These are phyloP conservation scores for Penicillium goetzii DNA, from an alignment of 495 filamentous ascomycete species.

Conservation along the genomic window DNA sequence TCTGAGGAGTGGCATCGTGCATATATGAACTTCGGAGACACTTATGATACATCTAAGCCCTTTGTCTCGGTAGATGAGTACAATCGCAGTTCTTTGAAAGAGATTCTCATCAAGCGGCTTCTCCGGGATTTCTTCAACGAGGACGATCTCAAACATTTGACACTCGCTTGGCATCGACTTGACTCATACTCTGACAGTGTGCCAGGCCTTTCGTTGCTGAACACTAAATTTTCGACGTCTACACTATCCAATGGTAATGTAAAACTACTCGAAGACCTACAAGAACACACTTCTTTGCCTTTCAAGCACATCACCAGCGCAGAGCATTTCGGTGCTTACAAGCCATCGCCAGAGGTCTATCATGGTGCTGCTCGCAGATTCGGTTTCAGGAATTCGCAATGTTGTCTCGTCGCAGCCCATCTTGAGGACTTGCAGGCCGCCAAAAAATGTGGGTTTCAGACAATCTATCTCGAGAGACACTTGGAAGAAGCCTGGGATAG, in stretches of 20 bases:
- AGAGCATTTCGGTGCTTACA: conserved; percentile 69
- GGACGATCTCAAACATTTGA: conserved; percentile 20
- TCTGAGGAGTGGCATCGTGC: conserved; percentile 23
- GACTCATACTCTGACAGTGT: conserved; percentile 26
- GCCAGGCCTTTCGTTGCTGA: conserved; percentile 42
- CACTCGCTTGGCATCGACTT: conserved; percentile 29
- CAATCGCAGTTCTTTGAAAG: conserved; percentile 24
- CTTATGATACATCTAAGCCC: conserved; percentile 23
- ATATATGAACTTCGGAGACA: conserved; percentile 30
- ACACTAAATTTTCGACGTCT: conserved; percentile 52
- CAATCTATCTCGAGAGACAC: conserved; percentile 68
- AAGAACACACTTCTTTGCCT: conserved; percentile 52
- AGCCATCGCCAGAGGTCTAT: conserved; percentile 66
- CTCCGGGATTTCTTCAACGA: conserved; percentile 23
- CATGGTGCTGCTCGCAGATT: conserved; percentile 60
- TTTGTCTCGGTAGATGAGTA: conserved; percentile 30
- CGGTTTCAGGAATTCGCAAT: conserved; percentile 55
- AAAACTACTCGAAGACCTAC: conserved; percentile 63
- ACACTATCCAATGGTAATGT: conserved; percentile 74
- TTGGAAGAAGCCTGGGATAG: conserved; percentile 61
- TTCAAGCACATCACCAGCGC: conserved; percentile 62
- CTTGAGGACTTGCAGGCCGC: conserved; percentile 65
- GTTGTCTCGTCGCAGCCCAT: conserved; percentile 74
- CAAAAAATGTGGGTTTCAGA: conserved; percentile 59
- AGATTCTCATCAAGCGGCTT: conserved; percentile 15